Percentiles rank a stretch among this genome's conserved stretches.
phyloP scores from a whole-genome alignment of 2,329 filamentous ascomycete species.

The Cordyceps militaris region DNA sequence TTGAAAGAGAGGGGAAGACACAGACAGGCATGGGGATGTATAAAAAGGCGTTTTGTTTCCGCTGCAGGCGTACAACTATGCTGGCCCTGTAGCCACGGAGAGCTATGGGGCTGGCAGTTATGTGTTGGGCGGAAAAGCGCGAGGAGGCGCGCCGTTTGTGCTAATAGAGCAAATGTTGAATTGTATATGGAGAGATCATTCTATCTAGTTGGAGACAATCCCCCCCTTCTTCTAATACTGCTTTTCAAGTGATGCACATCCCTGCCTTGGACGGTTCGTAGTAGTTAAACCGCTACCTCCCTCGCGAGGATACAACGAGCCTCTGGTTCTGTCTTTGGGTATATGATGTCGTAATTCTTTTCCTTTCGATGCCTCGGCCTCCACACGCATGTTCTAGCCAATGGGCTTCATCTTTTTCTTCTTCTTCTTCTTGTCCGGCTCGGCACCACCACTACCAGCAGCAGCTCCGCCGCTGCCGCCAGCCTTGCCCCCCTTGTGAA shows the following conservation, averaged over 20 bases:
- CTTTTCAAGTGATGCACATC: neutral
- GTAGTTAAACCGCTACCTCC: neutral
- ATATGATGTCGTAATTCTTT: neutral
- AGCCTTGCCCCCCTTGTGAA: slow-evolving; percentile 69
- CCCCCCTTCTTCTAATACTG: neutral
- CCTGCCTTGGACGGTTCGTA: neutral
- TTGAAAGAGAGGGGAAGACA: neutral
- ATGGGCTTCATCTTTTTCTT: slow-evolving; percentile 69
- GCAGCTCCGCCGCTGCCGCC: slow-evolving; percentile 19
- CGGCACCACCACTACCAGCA: slow-evolving; percentile 17
- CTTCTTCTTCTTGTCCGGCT: slow-evolving; percentile 51
- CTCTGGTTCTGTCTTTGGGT: slow-evolving; percentile 1
- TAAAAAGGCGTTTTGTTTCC: slow-evolving; percentile 6
- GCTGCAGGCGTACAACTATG: neutral
- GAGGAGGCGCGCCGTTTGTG: neutral
- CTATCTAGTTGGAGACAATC: slow-evolving; percentile 7
- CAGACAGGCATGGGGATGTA: neutral
- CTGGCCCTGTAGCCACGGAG: neutral
- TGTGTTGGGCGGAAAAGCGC: neutral
- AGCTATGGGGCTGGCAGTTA: neutral
- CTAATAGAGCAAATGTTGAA: slow-evolving; percentile 8
- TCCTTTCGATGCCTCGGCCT: neutral
- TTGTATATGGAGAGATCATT: slow-evolving; percentile 8
- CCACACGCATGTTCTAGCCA: slow-evolving; percentile 33
- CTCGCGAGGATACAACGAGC: neutral